Evolutionary conservation across 352 stramenopile genomes (phyloP), one percentile per base, ranked within the genome.

Genomic region (Pythium inflatum): DNA sequence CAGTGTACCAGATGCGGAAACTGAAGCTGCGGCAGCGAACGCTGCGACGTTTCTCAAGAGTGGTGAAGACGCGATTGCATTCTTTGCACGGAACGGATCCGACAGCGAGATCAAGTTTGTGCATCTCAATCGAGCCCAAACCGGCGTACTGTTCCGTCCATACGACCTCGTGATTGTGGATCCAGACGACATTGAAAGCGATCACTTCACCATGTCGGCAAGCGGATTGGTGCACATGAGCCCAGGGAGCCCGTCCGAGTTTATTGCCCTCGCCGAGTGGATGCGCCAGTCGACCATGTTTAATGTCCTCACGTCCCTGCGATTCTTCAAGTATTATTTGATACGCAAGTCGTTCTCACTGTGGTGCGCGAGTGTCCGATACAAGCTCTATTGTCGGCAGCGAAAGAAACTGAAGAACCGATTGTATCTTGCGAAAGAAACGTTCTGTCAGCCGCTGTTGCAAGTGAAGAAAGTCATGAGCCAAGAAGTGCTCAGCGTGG

Each of bases 91-190:
- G 54, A 93, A 98, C 68, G 92, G 93, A 25, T 89, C 90, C 2
- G 89, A 93, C 43, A 97, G 80, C 53, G 87, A 94, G 54, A 94
- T 98, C 60, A 98, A 98, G 78, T 98, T 98, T 60, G 92, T 98
- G 27, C 91, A 98, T 62, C 63, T 98, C 5, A 97, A 98, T 50
- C 86, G 91, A 22, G 86, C 89, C 0, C 61, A 85, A 13, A 87
- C 77, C 0, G 78, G 82, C 5, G 73, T 92, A 13, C 59, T 76
- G 0, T 98, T 98, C 69, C 83, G 90, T 5, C 95, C 95, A 46
- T 98, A 98, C 58, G 91, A 98, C 61, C 87, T 98, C 5, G 78
- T 90, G 14, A 94, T 98, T 11, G 88, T 98, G 5, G 68, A 77
- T 16, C 86, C 90, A 3, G 78, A 87, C 27, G 87, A 98, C 40